phyloP scores from a whole-genome alignment of 192 early-diverging fungal genomes.

The Dissophora globulifera region DNA sequence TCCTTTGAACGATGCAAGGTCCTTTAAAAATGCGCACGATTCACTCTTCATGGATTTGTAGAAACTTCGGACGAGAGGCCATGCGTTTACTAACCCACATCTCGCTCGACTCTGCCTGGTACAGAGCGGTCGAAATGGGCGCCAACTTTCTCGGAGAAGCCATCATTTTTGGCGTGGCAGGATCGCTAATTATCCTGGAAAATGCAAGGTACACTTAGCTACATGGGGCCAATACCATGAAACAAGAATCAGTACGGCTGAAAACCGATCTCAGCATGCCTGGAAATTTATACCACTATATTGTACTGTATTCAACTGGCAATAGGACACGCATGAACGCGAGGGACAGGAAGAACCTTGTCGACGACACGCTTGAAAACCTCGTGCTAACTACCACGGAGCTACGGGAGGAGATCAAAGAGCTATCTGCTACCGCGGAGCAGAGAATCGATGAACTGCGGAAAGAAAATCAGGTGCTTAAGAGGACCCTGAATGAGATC shows the following conservation, averaged over 20 bases:
- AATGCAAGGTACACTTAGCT: conserved; percentile 77
- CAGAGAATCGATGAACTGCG: conserved; percentile 53
- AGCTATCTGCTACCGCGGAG: conserved; percentile 18
- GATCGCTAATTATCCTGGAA: conserved; percentile 76
- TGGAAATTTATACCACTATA: too few species aligned
- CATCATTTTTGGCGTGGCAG: conserved; percentile 81
- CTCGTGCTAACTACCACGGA: conserved; percentile 57
- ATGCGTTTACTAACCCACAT: not conserved
- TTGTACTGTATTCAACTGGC: too few species aligned
- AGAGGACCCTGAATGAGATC: conserved; percentile 60
- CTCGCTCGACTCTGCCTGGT: too few species aligned
- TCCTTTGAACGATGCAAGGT: conserved; percentile 80
- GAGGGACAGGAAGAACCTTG: conserved; percentile 59
- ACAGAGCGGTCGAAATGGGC: conserved; percentile 80
- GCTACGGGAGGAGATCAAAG: conserved; percentile 56
- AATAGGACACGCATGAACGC: conserved; percentile 60
- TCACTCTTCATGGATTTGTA: too few species aligned
- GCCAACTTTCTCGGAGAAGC: conserved; percentile 84
- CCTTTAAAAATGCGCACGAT: not conserved
- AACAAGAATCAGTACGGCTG: too few species aligned
- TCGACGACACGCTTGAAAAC: conserved; percentile 65
- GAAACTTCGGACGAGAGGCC: not conserved
- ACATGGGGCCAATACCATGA: too few species aligned
- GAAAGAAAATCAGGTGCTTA: conserved; percentile 55
- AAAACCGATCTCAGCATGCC: too few species aligned